Percentiles rank a stretch among this genome's conserved stretches.
Conservation (phyloP, 1,284 basidiomycete species). For the Neonothopanus nambi region DNA sequence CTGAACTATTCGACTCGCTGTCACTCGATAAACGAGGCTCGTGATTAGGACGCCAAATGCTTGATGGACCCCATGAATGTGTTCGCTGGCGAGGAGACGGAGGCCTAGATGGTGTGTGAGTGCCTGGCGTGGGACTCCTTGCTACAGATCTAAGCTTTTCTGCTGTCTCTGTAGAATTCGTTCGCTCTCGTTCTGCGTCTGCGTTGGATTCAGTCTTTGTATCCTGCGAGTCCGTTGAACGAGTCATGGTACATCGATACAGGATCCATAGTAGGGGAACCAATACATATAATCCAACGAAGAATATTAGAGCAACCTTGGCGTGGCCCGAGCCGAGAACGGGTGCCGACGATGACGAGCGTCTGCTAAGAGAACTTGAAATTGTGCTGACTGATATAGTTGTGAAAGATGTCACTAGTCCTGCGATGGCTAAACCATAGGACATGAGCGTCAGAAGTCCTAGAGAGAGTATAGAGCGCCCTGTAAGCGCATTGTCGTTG, state of each 20-base stretch:
- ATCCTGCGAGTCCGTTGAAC: conserved; percentile 19
- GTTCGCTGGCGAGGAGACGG: conserved; percentile 47
- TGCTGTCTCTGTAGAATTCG: conserved; percentile 42
- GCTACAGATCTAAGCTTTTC: conserved; percentile 46
- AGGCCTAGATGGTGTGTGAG: conserved; percentile 42
- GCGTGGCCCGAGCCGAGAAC: conserved; percentile 63
- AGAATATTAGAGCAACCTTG: conserved; percentile 61
- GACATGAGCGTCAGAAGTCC: conserved; percentile 45
- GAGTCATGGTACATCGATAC: conserved; percentile 21
- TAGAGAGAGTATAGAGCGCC: conserved; percentile 30
- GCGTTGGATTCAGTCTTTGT: conserved; percentile 6
- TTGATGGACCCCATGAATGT: conserved; percentile 55
- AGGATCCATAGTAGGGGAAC: conserved; percentile 47
- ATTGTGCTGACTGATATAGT: conserved; percentile 40
- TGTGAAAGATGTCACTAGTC: conserved; percentile 63
- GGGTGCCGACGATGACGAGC: conserved; percentile 28
- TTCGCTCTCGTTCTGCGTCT: conserved; percentile 22
- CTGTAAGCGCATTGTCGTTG: conserved; percentile 21
- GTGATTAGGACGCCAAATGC: conserved; percentile 42
- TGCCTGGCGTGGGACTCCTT: conserved; percentile 37
- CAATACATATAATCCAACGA: conserved; percentile 56
- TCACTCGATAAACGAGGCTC: conserved; percentile 51
- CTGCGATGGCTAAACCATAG: conserved; percentile 63
- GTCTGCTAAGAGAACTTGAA: conserved; percentile 29
- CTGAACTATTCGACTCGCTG: conserved; percentile 37